Evolutionary conservation across 192 early-diverging fungal genomes (phyloP).

Genomic region (Spizellomyces punctatus): DNA sequence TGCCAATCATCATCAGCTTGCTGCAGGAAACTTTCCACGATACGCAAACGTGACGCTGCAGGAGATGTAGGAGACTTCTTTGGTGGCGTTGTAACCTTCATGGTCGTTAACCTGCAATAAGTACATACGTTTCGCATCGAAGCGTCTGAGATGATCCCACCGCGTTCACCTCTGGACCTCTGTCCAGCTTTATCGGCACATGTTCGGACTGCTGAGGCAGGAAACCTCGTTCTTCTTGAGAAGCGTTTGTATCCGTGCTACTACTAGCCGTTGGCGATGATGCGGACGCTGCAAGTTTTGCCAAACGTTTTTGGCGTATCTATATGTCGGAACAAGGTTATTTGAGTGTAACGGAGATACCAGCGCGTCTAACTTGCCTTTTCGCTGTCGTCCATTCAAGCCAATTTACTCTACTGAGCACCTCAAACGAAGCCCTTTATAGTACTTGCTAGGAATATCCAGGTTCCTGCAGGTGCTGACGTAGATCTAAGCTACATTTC

Average conservation of each 20-base stretch:
- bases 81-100: not conserved
- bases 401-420: not conserved
- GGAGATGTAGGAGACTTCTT: constrained; percentile 15
- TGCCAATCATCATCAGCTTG: constrained; percentile 74
- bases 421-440: no score
- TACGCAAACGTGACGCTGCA: not conserved
- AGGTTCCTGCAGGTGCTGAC: no score
- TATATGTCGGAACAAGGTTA: constrained; percentile 23
- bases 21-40: constrained; percentile 27
- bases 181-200: no score
- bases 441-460: no score
- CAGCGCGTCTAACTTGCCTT: not conserved
- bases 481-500: no score
- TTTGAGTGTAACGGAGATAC: not conserved
- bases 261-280: no score
- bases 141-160: not conserved
- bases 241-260: not conserved
- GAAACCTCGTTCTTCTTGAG: not conserved
- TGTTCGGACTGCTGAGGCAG: not conserved
- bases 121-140: not conserved
- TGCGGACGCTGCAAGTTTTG: constrained; percentile 43
- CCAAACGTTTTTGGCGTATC: constrained; percentile 67
- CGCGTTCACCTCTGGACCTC: no score
- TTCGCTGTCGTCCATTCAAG: not conserved
- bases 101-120: not conserved